Conservation (phyloP, 164 flowering plant species). For the Stephania japonica region DNA sequence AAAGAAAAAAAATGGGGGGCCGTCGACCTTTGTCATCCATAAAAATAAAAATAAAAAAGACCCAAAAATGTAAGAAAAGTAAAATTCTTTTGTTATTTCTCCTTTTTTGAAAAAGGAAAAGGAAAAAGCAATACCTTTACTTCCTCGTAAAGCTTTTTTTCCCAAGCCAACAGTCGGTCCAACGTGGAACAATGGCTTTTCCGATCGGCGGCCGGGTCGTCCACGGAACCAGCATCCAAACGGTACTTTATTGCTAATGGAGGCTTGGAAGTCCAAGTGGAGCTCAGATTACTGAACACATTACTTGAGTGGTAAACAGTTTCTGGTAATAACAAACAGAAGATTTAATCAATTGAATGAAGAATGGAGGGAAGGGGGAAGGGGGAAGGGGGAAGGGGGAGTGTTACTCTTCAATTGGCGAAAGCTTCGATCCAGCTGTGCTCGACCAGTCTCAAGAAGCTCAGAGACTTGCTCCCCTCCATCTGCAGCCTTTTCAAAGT, state of each 20-base stretch:
- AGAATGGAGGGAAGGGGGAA: no score
- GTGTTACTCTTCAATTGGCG: conserved; percentile 75
- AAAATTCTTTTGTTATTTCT: neutral
- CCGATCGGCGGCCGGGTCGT: conserved; percentile 54
- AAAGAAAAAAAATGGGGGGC: no score
- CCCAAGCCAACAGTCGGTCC: conserved; percentile 96
- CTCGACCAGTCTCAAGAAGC: conserved; percentile 70
- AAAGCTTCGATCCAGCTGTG: conserved; percentile 91
- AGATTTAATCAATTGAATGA: no score
- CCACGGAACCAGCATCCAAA: no score
- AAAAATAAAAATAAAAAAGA: no score
- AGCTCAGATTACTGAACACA: conserved; percentile 73
- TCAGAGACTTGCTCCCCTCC: conserved; percentile 77
- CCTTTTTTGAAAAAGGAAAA: neutral
- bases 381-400: no score
- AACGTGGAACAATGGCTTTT: conserved; percentile 83
- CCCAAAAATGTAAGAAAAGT: neutral
- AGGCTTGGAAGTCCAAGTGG: conserved; percentile 92
- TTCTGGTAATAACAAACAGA: conserved; percentile 34
- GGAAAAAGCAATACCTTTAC: conserved; percentile 57
- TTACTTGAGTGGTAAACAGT: conserved; percentile 93
- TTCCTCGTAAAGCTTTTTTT: conserved; percentile 88
- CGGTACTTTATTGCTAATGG: conserved; percentile 79
- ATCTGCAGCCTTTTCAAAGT: conserved; percentile 72
- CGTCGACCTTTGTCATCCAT: neutral